Percentiles rank a stretch among this genome's conserved stretches.
These are phyloP conservation scores for Blattamonas nauphoetae DNA, from an alignment of 78 protist genomes.

Conservation along the genomic window DNA sequence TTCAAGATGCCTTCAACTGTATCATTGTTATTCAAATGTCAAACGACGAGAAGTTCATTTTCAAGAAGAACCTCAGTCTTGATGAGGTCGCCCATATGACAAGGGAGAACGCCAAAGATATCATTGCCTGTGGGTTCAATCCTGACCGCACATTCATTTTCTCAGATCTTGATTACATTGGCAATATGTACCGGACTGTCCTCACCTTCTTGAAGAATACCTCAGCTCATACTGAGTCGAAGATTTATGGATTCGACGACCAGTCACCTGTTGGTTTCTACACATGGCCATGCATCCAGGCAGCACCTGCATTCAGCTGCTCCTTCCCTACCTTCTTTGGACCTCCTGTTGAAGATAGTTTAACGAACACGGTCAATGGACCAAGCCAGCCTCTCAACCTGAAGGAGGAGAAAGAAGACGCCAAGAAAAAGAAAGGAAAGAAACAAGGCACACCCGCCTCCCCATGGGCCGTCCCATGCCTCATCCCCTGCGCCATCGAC, in stretches of 20 bases:
- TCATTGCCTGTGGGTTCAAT: conserved; percentile 97
- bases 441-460: neutral
- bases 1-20: conserved; percentile 84
- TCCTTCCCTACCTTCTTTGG: conserved; percentile 93
- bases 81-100: conserved; percentile 53
- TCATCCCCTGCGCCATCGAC: conserved; percentile 98
- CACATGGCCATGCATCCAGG: conserved; percentile 34
- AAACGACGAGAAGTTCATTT: conserved; percentile 95
- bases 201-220: neutral
- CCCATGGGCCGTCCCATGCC: conserved; percentile 57
- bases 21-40: conserved; percentile 98
- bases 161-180: conserved; percentile 79
- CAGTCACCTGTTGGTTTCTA: neutral
- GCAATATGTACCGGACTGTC: conserved; percentile 11
- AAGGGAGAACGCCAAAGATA: conserved; percentile 85
- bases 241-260: neutral
- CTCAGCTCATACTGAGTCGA: conserved; percentile 1
- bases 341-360: neutral
- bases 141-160: conserved; percentile 89
- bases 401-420: neutral
- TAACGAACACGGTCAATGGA: neutral
- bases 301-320: conserved; percentile 82
- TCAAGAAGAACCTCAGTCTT: conserved; percentile 55
- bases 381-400: neutral
- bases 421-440: neutral